Evolutionary conservation across 75 land plant genomes (phyloP).

Genomic region (Pinus albicaulis): DNA sequence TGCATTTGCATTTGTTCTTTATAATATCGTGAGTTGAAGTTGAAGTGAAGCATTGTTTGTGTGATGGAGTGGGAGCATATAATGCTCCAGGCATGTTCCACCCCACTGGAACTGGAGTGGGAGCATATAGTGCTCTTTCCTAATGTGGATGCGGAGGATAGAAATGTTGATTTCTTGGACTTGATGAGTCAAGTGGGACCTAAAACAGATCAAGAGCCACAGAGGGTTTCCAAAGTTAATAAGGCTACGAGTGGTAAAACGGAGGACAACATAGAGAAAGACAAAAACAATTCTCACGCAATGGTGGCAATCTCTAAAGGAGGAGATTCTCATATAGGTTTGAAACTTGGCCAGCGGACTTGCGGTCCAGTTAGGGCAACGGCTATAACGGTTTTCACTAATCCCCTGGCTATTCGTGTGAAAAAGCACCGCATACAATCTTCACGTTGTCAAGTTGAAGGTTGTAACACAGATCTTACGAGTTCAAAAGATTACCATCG

Average conservation of each 20-base stretch:
- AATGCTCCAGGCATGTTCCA: neutral
- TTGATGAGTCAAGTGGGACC: neutral
- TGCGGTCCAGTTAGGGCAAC: conserved; percentile 14
- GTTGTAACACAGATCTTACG: conserved; percentile 65
- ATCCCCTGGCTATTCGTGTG: conserved; percentile 11
- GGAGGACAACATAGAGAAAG: neutral
- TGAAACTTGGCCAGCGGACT: conserved; percentile 71
- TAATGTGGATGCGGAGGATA: neutral
- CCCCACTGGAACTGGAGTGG: conserved; percentile 6
- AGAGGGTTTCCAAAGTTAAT: neutral
- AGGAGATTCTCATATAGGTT: conserved; percentile 46
- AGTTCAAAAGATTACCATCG: conserved; percentile 72
- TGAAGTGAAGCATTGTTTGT: no score
- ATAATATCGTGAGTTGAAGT: no score
- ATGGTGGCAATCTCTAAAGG: neutral
- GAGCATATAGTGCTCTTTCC: conserved; percentile 5
- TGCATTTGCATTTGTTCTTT: no score
- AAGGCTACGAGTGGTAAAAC: neutral
- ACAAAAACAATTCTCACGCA: neutral
- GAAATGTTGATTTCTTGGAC: conserved; percentile 1
- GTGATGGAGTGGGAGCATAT: no score
- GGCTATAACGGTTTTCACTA: neutral
- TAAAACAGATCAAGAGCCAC: neutral
- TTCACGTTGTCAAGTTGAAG: conserved; percentile 75
- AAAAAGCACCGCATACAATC: conserved; percentile 28